These are phyloP conservation scores for Candida ipomoeae DNA, from an alignment of 805 yeast genomes.

Conservation along the genomic window DNA sequence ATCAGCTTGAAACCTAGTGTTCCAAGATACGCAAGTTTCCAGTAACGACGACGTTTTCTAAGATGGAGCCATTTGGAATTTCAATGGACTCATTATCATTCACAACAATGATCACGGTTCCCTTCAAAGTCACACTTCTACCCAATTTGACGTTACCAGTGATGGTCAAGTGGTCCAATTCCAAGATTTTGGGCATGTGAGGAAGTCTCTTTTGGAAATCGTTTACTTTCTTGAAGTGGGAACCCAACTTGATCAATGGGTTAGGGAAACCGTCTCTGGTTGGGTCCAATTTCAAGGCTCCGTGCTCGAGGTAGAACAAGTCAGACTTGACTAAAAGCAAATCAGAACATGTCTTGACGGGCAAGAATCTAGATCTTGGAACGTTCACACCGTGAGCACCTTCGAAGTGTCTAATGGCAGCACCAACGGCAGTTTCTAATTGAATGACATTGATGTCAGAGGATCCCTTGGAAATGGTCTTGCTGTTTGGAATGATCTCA, in stretches of 20 bases:
- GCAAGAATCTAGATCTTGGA: conserved; percentile 96
- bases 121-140: conserved; percentile 84
- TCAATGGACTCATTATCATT: conserved; percentile 96
- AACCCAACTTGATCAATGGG: conserved; percentile 93
- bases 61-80: conserved; percentile 91
- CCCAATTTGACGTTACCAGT: conserved; percentile 96
- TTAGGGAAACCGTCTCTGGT: conserved; percentile 85
- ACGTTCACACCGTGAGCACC: conserved; percentile 98
- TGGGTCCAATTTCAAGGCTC: conserved; percentile 80
- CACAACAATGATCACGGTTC: conserved; percentile 96
- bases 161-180: conserved; percentile 93
- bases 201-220: conserved; percentile 87
- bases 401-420: conserved; percentile 93
- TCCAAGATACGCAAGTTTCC: conserved; percentile 94
- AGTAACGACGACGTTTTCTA: conserved; percentile 95
- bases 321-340: conserved; percentile 92
- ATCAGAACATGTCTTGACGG: conserved; percentile 97
- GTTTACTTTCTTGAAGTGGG: conserved; percentile 92
- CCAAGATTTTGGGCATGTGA: conserved; percentile 94
- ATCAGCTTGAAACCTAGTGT: conserved; percentile 44
- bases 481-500: conserved; percentile 94
- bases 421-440: conserved; percentile 98
- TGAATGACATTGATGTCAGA: conserved; percentile 82
- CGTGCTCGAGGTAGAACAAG: conserved; percentile 85
- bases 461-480: conserved; percentile 74